phyloP scores from a whole-genome alignment of 2,329 filamentous ascomycete species.

The Ophiostoma sp. region DNA sequence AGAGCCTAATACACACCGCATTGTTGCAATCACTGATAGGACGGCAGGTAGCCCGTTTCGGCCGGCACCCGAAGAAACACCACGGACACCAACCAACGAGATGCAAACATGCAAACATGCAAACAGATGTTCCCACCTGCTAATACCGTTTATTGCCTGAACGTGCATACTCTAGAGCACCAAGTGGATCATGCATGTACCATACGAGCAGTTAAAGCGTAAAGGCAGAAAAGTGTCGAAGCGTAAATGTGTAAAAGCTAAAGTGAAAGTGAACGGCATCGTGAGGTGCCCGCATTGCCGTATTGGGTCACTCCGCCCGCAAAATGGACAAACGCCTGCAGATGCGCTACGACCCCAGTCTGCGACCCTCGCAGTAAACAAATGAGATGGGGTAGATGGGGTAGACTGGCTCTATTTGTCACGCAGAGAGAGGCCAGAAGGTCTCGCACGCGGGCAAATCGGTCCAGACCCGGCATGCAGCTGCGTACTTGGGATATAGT shows the following conservation, averaged over 20 bases:
- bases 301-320: conserved; percentile 3
- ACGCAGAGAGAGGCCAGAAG: background rate
- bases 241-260: background rate
- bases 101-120: background rate
- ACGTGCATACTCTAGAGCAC: background rate
- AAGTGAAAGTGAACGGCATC: background rate
- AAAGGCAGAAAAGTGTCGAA: background rate
- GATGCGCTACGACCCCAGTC: conserved; percentile 12
- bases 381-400: background rate
- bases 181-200: background rate
- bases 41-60: too few species aligned
- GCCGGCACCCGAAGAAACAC: too few species aligned
- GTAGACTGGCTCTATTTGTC: background rate
- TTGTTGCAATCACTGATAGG: too few species aligned
- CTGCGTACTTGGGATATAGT: background rate
- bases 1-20: too few species aligned
- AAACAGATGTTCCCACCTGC: background rate
- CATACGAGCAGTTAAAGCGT: background rate
- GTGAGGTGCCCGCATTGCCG: conserved; percentile 2
- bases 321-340: background rate
- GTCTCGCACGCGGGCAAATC: background rate
- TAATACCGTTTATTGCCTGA: background rate
- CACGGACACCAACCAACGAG: too few species aligned
- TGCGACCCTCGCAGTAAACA: background rate
- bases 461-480: background rate